Percentiles rank a stretch among this genome's conserved stretches.
phyloP scores from a whole-genome alignment of 768 basidiomycete species.

The Fomitopsis pulvina region DNA sequence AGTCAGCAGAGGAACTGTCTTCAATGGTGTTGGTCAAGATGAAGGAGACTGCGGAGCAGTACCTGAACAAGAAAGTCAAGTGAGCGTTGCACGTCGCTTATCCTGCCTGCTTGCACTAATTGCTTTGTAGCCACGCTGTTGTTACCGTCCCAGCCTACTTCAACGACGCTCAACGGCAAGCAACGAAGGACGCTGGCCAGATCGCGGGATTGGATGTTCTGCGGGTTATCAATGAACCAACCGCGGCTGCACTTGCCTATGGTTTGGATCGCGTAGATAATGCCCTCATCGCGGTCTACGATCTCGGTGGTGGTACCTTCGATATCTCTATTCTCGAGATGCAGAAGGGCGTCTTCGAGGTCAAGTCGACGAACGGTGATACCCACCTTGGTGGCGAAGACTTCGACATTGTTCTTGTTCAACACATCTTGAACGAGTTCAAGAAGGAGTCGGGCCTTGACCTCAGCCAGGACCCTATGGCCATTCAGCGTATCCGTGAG shows the following conservation, averaged over 20 bases:
- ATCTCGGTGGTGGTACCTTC: slow-evolving; percentile 97
- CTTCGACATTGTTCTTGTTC: slow-evolving; percentile 87
- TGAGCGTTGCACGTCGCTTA: slow-evolving; percentile 39
- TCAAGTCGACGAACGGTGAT: slow-evolving; percentile 99
- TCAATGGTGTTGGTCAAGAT: slow-evolving; percentile 89
- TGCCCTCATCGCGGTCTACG: slow-evolving; percentile 95
- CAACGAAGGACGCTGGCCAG: slow-evolving; percentile 95
- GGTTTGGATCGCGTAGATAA: slow-evolving; percentile 81
- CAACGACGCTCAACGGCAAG: slow-evolving; percentile 99
- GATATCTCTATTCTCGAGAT: slow-evolving; percentile 99
- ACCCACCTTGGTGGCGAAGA: slow-evolving; percentile 96
- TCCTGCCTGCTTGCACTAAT: background rate
- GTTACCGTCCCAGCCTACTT: slow-evolving; percentile 98
- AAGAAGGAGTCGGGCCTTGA: slow-evolving; percentile 87
- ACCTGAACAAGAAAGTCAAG: slow-evolving; percentile 89
- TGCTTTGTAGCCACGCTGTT: slow-evolving; percentile 62
- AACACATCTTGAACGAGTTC: slow-evolving; percentile 85
- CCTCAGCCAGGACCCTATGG: slow-evolving; percentile 84
- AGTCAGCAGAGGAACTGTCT: slow-evolving; percentile 84
- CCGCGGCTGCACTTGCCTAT: slow-evolving; percentile 96
- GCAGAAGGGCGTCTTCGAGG: slow-evolving; percentile 99
- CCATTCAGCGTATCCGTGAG: slow-evolving; percentile 97
- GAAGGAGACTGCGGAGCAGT: slow-evolving; percentile 94
- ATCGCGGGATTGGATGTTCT: slow-evolving; percentile 97
- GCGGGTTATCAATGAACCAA: slow-evolving; percentile 98